Base-by-base conservation (phyloP, 2,329 filamentous ascomycete genomes). In the Ophiostoma perfectum region DNA sequence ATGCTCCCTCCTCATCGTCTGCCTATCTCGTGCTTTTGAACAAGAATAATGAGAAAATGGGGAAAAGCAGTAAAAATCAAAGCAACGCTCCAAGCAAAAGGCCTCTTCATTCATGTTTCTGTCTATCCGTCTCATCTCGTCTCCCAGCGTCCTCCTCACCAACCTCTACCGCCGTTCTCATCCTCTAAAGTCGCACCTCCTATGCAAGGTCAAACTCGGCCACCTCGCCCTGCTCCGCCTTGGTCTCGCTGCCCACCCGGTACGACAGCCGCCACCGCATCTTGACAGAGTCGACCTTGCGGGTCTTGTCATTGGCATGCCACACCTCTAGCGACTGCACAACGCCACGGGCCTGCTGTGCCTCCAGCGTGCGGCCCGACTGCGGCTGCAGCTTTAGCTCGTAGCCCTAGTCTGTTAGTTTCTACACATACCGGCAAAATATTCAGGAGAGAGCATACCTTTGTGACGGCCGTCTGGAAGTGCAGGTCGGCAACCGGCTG, bases 391-490 rank as follows among this genome's bases (percentile, higher is more conserved):
- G 86, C 74, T 91, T 86, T 36, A 97, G 83, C 70, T 90, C 88
- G 76, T 90, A 95, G 70, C 89, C 90, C 92, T 27, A 27, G 27
- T 27, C 27, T 27, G 27, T 27, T 27, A 27, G 27, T 2, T 27
- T 27, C 27, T 27, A 27, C 27, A 27, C 27, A 27, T 27, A 2
- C 27, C 27, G 27, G 27, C 27, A 27, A 27, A 27, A 27, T 27
- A 27, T 27, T 27, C 2, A 27, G 27, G 27, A 27, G 2, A 1
- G 27, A 27, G 27, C 27, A 27, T 27, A 27, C 27, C 27, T 94
- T 98, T 70, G 94, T 95, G 42, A 97, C 94, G 3, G 95, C 95
- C 52, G 96, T 84, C 77, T 97, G 92, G 75, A 97, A 96, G 69
- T 94, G 93, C 42, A 99, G 81, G 72, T 96, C 90, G 3, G 85